Evolutionary conservation across 495 filamentous ascomycete species (phyloP), one percentile per base, ranked within the genome.

Genomic region (Hypomontagnella submonticulosa): DNA sequence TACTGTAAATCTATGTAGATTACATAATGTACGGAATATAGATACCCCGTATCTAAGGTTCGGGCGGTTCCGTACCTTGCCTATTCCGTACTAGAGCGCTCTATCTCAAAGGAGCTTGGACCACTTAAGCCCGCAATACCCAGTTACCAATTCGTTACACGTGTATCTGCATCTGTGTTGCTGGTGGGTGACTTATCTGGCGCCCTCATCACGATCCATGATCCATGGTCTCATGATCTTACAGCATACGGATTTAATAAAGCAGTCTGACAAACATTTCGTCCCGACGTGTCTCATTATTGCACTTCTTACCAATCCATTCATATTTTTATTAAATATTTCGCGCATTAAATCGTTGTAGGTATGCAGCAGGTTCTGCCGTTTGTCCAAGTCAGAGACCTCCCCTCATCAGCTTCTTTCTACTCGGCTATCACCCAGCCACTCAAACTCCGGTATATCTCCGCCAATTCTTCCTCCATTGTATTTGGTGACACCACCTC

Each of bases 361-460:
- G 64, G 47, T 61, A 73, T 73, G 71, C 66, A 62, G 60, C 66
- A 58, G 63, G 44, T 74, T 65, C 66, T 79, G 61, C 81, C 82
- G 40, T 73, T 75, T 43, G 61, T 84, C 46, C 77, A 83, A 68
- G 92, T 94, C 69, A 88, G 86, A 43, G 86, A 93, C 72, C 88
- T 95, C 37, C 87, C 91, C 6, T 87, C 87, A 15, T 89, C 91
- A 6, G 88, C 86, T 41, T 93, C 90, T 1, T 94, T 93, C 80
- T 96, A 90, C 75, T 84, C 93, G 4, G 83, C 88, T 60, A 84
- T 92, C 66, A 79, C 89, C 43, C 87, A 90, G 61, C 90, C 92
- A 0, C 79, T 96, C 15, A 90, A 90, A 16, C 87, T 95, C 56
- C 83, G 83, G 48, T 96, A 86, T 73, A 82, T 93, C 15, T 76